A percentile compares a stretch with the other conserved stretches of the same genome.
phyloP scores from a whole-genome alignment of 441 rosid genomes.

The Adansonia rubrostipa region DNA sequence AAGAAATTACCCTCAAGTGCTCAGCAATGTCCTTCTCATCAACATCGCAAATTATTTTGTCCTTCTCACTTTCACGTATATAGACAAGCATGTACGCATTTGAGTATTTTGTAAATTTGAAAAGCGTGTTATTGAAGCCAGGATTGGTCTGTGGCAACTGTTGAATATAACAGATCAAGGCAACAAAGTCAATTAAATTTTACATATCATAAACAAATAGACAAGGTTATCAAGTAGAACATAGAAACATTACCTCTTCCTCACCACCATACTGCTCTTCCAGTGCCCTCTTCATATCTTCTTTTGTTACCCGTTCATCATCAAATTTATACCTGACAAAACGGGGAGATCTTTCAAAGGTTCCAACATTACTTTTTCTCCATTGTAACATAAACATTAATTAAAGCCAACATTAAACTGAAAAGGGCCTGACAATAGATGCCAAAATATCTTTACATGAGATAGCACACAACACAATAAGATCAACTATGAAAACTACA shows the following conservation, averaged over 20 bases:
- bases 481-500: background rate
- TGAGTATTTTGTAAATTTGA: conserved; percentile 55
- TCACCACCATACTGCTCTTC: conserved; percentile 99
- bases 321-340: conserved; percentile 85
- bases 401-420: background rate
- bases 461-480: background rate
- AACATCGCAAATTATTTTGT: conserved; percentile 85
- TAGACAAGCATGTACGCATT: conserved; percentile 85
- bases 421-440: background rate
- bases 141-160: conserved; percentile 92
- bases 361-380: background rate
- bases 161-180: conserved; percentile 31
- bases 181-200: conserved; percentile 28
- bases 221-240: conserved; percentile 9
- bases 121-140: conserved; percentile 85
- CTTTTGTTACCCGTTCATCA: conserved; percentile 96
- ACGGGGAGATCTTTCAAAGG: background rate
- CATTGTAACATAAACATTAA: background rate
- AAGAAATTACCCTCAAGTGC: conserved; percentile 74
- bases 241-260: conserved; percentile 70
- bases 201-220: conserved; percentile 13
- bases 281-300: conserved; percentile 84
- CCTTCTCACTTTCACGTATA: conserved; percentile 92
- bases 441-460: background rate
- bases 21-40: conserved; percentile 97